A percentile compares a stretch with the other conserved stretches of the same genome.
phyloP scores from a whole-genome alignment of 2,329 filamentous ascomycete species.

The Daldinia eschscholtzii region DNA sequence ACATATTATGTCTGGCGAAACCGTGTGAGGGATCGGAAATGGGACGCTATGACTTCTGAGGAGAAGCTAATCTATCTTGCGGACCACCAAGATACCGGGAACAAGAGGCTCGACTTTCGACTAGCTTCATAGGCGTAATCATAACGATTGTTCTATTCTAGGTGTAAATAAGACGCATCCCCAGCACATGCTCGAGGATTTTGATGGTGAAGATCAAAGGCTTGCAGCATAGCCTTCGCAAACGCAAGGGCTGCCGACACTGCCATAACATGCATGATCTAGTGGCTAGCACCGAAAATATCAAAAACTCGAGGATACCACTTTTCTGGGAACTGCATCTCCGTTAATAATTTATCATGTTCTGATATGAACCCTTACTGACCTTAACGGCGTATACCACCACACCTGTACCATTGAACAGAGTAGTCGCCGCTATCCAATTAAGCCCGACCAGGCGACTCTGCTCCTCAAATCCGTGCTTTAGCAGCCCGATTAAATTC shows the following conservation, averaged over 20 bases:
- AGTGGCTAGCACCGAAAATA: conserved; percentile 61
- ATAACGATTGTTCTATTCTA: not conserved
- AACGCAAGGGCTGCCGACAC: conserved; percentile 57
- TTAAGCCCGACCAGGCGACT: conserved; percentile 56
- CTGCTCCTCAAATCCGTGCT: conserved; percentile 53
- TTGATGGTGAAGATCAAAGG: conserved; percentile 54
- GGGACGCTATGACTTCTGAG: conserved; percentile 62
- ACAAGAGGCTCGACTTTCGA: conserved; percentile 60
- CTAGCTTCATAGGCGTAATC: conserved; percentile 49
- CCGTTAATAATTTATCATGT: not conserved
- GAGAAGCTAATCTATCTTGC: conserved; percentile 63
- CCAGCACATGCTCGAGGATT: not conserved
- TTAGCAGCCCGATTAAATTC: conserved; percentile 54
- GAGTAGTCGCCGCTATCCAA: conserved; percentile 56
- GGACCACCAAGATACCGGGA: conserved; percentile 59
- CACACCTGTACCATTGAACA: conserved; percentile 56
- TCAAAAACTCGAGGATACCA: conserved; percentile 60
- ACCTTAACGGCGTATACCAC: conserved; percentile 55
- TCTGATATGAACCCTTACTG: not conserved
- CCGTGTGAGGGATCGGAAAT: conserved; percentile 57
- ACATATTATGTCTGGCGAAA: conserved; percentile 66
- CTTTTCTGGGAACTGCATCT: conserved; percentile 57
- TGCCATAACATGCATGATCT: conserved; percentile 63
- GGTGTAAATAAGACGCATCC: not conserved
- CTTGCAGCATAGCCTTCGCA: conserved; percentile 52